Base-by-base conservation (phyloP, 129 eudicot species). In the Helichrysum umbraculigerum region DNA sequence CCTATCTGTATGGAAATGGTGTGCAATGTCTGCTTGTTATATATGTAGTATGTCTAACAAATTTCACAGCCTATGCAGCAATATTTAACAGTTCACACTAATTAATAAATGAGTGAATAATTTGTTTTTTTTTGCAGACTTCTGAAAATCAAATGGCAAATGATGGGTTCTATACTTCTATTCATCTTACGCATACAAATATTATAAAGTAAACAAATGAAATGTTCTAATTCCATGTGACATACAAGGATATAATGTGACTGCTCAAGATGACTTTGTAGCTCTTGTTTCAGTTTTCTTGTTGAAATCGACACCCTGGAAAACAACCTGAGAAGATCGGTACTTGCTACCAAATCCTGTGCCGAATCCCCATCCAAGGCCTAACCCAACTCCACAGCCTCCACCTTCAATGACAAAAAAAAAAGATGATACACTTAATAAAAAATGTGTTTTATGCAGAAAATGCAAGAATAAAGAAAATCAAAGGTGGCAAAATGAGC, bases 351-450 rank as follows among this genome's bases (percentile, higher is more conserved):
- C 97, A 78, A 81, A 89, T 72, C 86, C 97, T 2, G 87, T 37
- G 65, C 97, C 97, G 22, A 91, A 91, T 44, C 97, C 97, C 97
- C 97, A 91, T 77, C 97, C 97, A 65, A 91, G 96, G 73, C 97
- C 97, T 25, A 91, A 39, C 72, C 97, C 97, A 44, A 91, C 86
- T 66, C 97, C 97, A 83, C 97, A 91, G 32, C 97, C 97, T 72
- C 97, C 97, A 66, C 97, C 97, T 91, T 76, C 61, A 79, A 80
- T 25, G n/a, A n/a, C n/a, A n/a, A 47, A 19, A 78, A 66, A 47
- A 6, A 22, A 85, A 47, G 52, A 84, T 57, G 52, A 50, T 44
- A 78, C 28, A 70, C 10, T 54, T 30, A 12, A 47, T 2, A n/a
- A 70, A 29, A 12, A 30, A 16, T 73, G 66, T 32, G 62, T 25